These are phyloP conservation scores for Arabidopsis lyrata DNA, from an alignment of 441 rosid genomes.

Conservation along the genomic window DNA sequence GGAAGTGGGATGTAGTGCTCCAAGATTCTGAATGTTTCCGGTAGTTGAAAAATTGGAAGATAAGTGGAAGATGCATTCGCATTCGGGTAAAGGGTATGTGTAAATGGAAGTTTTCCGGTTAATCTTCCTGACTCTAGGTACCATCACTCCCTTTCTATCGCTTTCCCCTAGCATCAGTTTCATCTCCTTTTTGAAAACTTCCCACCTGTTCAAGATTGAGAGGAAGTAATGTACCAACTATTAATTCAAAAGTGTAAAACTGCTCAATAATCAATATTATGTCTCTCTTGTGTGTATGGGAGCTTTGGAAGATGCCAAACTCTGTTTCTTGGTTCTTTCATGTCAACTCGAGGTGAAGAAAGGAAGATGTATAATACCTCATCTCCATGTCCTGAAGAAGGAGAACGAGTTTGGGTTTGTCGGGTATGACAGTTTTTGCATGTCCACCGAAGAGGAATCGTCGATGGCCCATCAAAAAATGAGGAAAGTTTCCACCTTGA, in stretches of 20 bases:
- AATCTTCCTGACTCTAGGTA: constrained; percentile 79
- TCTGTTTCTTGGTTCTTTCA: constrained; percentile 5
- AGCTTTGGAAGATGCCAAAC: constrained; percentile 1
- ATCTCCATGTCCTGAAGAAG: constrained; percentile 73
- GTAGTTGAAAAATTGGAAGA: constrained; percentile 54
- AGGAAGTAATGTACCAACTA: background rate
- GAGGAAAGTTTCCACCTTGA: constrained; percentile 97
- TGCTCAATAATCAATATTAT: background rate
- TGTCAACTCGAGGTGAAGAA: background rate
- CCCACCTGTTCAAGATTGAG: constrained; percentile 71
- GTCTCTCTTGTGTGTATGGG: constrained; percentile 1
- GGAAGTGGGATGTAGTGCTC: constrained; percentile 41
- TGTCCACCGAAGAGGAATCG: constrained; percentile 88
- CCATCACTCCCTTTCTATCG: constrained; percentile 79
- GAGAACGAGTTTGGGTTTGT: constrained; percentile 79
- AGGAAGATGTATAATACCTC: constrained; percentile 56
- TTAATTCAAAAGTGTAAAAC: background rate
- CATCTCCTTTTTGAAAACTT: constrained; percentile 71
- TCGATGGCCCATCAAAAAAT: constrained; percentile 94
- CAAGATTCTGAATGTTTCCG: constrained; percentile 40
- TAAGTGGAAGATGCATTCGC: constrained; percentile 70
- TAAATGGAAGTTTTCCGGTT: constrained; percentile 90
- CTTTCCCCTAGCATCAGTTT: constrained; percentile 72
- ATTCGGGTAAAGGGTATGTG: constrained; percentile 89
- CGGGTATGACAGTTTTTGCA: constrained; percentile 86